Evolutionary conservation across 805 yeast species (phyloP).

Genomic region (Wickerhamiella domercqiae): DNA sequence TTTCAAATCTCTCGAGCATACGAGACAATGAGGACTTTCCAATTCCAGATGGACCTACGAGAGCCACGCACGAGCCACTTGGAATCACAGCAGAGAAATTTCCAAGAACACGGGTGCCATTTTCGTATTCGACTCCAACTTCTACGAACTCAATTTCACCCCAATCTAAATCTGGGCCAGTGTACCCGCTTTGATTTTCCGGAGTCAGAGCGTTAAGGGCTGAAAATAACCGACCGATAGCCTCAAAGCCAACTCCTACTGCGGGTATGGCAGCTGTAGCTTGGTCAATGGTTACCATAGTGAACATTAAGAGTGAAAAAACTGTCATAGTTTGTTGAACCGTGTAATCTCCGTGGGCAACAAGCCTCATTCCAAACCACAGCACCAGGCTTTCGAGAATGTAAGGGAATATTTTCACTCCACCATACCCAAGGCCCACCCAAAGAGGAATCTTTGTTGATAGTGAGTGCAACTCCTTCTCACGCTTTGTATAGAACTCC

Average conservation of each 20-base stretch:
- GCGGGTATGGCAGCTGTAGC: slow-evolving; percentile 60
- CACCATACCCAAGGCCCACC: slow-evolving; percentile 54
- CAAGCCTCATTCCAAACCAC: slow-evolving; percentile 66
- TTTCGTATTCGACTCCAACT: slow-evolving; percentile 10
- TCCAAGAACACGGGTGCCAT: slow-evolving; percentile 24
- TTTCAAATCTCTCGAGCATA: slow-evolving; percentile 41
- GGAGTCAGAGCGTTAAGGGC: slow-evolving; percentile 1
- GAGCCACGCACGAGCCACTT: slow-evolving; percentile 40
- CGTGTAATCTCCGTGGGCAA: slow-evolving; percentile 41
- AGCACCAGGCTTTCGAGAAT: slow-evolving; percentile 58
- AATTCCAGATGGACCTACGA: slow-evolving; percentile 77
- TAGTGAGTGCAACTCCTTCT: slow-evolving; percentile 23
- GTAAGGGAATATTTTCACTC: slow-evolving; percentile 37
- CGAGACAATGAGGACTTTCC: slow-evolving; percentile 74
- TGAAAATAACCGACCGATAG: slow-evolving; percentile 12
- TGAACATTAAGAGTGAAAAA: slow-evolving; percentile 55
- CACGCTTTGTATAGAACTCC: slow-evolving; percentile 11
- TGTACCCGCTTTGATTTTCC: neutral
- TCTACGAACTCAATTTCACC: slow-evolving; percentile 5
- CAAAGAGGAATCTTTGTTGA: slow-evolving; percentile 40
- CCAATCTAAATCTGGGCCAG: slow-evolving; percentile 4
- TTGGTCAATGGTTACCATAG: slow-evolving; percentile 47
- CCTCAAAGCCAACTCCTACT: slow-evolving; percentile 52
- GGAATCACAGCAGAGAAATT: slow-evolving; percentile 31
- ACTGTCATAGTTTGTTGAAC: slow-evolving; percentile 50